Conservation (phyloP, 2,329 filamentous ascomycete genomes). For the Akanthomyces lecanii region DNA sequence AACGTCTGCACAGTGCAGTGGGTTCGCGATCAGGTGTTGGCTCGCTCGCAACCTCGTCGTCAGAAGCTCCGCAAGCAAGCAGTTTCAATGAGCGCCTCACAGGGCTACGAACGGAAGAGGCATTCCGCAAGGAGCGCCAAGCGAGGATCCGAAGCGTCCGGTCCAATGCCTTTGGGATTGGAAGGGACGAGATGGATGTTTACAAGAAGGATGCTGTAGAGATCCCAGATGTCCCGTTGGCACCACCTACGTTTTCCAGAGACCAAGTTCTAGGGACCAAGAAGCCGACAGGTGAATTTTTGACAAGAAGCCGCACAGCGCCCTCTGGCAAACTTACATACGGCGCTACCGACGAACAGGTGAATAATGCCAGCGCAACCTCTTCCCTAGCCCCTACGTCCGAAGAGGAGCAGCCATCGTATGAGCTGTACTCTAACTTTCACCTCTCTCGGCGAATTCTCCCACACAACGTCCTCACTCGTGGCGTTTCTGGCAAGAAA, state of each 20-base stretch:
- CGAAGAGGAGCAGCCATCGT: conserved; percentile 45
- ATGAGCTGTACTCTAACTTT: conserved; percentile 81
- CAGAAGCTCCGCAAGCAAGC: conserved; percentile 37
- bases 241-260: conserved; percentile 54
- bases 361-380: conserved; percentile 15
- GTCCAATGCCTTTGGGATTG: conserved; percentile 54
- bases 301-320: conserved; percentile 43
- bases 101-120: conserved; percentile 58
- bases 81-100: conserved; percentile 85
- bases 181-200: conserved; percentile 53
- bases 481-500: conserved; percentile 74
- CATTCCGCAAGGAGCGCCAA: conserved; percentile 45
- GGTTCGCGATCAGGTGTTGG: not conserved
- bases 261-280: conserved; percentile 53
- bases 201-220: conserved; percentile 56
- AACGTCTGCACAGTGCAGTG: conserved; percentile 20
- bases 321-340: conserved; percentile 16
- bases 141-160: conserved; percentile 50
- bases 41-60: conserved; percentile 3
- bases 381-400: conserved; percentile 22
- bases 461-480: conserved; percentile 73
- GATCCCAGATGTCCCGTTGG: conserved; percentile 45
- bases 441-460: conserved; percentile 81
- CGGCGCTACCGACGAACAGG: conserved; percentile 9
- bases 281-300: conserved; percentile 24